Conservation (phyloP, 2,329 filamentous ascomycete species). For the Verticillium klebahnii region DNA sequence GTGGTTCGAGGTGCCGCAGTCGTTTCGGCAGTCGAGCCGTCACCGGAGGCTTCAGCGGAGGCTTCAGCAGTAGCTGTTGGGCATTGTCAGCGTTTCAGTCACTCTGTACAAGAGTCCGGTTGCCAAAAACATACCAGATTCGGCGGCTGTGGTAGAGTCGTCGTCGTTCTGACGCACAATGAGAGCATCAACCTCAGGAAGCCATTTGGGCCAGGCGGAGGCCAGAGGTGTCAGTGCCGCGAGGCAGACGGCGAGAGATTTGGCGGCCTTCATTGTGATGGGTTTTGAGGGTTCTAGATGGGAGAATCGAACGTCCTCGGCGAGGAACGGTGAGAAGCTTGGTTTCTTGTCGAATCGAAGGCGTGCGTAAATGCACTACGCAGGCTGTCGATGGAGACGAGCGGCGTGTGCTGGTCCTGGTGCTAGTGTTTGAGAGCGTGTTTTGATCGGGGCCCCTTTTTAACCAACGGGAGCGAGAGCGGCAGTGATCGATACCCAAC, state of each 20-base stretch:
- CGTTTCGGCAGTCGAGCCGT: conserved; percentile 5
- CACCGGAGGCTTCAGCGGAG: conserved; percentile 2
- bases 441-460: background rate
- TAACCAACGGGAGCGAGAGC: background rate
- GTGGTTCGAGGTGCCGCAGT: conserved; percentile 10
- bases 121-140: background rate
- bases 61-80: conserved; percentile 2
- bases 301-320: background rate
- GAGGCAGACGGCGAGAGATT: conserved; percentile 15
- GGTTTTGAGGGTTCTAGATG: background rate
- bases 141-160: conserved; percentile 8
- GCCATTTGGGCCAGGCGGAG: conserved; percentile 53
- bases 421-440: background rate
- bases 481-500: background rate
- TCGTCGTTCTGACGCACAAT: conserved; percentile 43
- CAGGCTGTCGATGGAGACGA: background rate
- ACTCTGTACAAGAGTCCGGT: background rate
- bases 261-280: conserved; percentile 11
- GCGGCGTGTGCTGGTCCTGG: background rate
- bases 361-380: background rate
- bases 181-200: conserved; percentile 48
- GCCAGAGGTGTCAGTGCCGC: conserved; percentile 29
- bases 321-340: background rate
- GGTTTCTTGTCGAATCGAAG: background rate
- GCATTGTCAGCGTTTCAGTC: background rate